Evolutionary conservation across 2,329 filamentous ascomycete species (phyloP), one percentile per base, ranked within the genome.

Genomic region (Alternaria tenuissima): DNA sequence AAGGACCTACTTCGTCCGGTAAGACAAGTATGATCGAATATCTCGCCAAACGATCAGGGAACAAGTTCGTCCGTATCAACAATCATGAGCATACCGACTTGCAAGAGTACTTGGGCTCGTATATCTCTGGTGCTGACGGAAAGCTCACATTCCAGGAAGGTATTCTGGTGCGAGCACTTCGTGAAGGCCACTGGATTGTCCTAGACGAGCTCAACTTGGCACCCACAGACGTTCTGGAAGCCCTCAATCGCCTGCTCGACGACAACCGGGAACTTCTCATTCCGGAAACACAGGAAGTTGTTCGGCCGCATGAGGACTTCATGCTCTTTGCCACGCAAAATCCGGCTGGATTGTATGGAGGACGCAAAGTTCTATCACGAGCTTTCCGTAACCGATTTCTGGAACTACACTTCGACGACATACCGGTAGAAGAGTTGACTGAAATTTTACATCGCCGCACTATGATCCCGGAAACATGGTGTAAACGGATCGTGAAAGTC

Each of bases 1-100:
- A 99, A 78, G 95, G 95, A 4, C 95, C 96, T 12, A 99, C 95
- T 0, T 99, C 96, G 5, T 92, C 94, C 12, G 95, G 95, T 65
- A 99, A 99, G 80, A 99, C 95, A 0, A 98, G 94, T 79, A 99
- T 99, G 95, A 96, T 99, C 42, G 94, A 98, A 79, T 97, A 97
- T 76, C 85, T 99, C 38, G 94, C 96, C n/a, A 95, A 96, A 73
- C 91, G 92, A 56, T 98, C 93, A 30, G 95, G 96, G 4, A 97
- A 99, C 76, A 95, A 92, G 73, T 99, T 98, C 74, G 93, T 99
- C 43, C 89, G 95, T 61, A 99, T 99, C 83, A 99, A 99, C 81
- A 99, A 99, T 69, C 95, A 99, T 79, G 96, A 99, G 75, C 95
- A 99, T 74, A 99, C 95, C 0, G 95, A 99, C 77, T 83, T 99